phyloP scores from a whole-genome alignment of 2,329 filamentous ascomycete genomes.

The Cladosporium velox region DNA sequence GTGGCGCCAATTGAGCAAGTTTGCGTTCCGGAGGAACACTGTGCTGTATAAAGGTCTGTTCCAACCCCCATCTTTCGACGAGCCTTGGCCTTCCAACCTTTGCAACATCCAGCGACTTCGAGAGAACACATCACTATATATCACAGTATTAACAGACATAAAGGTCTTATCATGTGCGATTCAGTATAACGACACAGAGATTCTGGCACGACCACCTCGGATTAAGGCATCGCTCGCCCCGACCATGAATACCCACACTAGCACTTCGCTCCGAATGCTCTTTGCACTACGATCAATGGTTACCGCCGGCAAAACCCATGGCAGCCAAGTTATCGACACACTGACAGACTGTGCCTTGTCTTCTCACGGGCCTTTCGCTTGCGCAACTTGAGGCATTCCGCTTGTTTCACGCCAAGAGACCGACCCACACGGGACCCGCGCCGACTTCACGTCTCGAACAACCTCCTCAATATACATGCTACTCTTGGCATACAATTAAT shows the following conservation, averaged over 20 bases:
- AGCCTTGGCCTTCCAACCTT: neutral
- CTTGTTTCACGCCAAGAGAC: constrained; percentile 14
- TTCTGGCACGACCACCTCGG: neutral
- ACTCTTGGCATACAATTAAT: constrained; percentile 10
- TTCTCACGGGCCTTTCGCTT: constrained; percentile 3
- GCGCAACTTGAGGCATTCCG: constrained; percentile 1
- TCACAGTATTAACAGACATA: neutral
- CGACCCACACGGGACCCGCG: constrained; percentile 10
- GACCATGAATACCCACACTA: neutral
- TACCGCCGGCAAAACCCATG: neutral
- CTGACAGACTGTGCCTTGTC: neutral
- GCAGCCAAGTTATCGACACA: neutral
- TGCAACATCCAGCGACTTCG: neutral
- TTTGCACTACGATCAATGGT: neutral
- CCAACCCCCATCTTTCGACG: neutral
- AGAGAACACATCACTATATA: neutral
- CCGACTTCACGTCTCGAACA: constrained; percentile 14
- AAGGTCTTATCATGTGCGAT: neutral
- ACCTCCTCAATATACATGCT: constrained; percentile 17
- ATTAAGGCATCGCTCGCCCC: neutral
- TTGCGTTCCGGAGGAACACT: neutral
- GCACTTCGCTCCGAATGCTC: constrained; percentile 2
- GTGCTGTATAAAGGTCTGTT: constrained; percentile 4
- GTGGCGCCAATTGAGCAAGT: constrained; percentile 13
- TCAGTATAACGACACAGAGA: neutral